phyloP scores from a whole-genome alignment of 768 basidiomycete species.

The Tylopilus vinaceipallidus region DNA sequence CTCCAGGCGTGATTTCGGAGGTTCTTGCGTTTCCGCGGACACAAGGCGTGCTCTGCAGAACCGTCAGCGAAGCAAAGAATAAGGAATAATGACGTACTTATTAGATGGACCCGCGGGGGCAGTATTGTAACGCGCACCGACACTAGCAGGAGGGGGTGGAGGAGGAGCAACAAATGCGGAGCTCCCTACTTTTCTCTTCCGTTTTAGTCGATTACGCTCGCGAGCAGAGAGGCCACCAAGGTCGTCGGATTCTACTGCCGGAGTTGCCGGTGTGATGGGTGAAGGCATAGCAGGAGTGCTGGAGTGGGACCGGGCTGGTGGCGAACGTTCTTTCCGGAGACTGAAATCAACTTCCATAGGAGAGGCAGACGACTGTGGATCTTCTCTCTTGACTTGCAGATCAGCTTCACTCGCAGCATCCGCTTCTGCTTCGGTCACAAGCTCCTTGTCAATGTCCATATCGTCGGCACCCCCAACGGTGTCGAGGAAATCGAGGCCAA shows the following conservation, averaged over 20 bases:
- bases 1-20: slow-evolving; percentile 51
- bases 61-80: slow-evolving; percentile 1
- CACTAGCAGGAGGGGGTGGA: slow-evolving; percentile 52
- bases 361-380: slow-evolving; percentile 33
- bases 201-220: slow-evolving; percentile 90
- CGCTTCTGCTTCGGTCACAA: slow-evolving; percentile 54
- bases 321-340: slow-evolving; percentile 39
- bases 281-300: slow-evolving; percentile 47
- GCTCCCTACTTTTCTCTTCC: slow-evolving; percentile 89
- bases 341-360: slow-evolving; percentile 46
- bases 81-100: slow-evolving; percentile 42
- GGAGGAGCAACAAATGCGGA: slow-evolving; percentile 77
- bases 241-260: slow-evolving; percentile 42
- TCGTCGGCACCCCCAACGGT: slow-evolving; percentile 68
- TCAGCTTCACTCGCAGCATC: slow-evolving; percentile 47
- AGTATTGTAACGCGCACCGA: slow-evolving; percentile 61
- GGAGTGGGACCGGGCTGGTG: slow-evolving; percentile 43
- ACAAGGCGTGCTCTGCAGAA: slow-evolving; percentile 66
- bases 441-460: slow-evolving; percentile 84
- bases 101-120: slow-evolving; percentile 56
- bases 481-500: slow-evolving; percentile 86
- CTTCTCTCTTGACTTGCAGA: slow-evolving; percentile 38
- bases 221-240: slow-evolving; percentile 73
- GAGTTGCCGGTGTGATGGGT: slow-evolving; percentile 42
- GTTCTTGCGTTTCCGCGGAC: slow-evolving; percentile 55